Conservation (phyloP, 2,329 filamentous ascomycete genomes). For the Neurospora crassa region DNA sequence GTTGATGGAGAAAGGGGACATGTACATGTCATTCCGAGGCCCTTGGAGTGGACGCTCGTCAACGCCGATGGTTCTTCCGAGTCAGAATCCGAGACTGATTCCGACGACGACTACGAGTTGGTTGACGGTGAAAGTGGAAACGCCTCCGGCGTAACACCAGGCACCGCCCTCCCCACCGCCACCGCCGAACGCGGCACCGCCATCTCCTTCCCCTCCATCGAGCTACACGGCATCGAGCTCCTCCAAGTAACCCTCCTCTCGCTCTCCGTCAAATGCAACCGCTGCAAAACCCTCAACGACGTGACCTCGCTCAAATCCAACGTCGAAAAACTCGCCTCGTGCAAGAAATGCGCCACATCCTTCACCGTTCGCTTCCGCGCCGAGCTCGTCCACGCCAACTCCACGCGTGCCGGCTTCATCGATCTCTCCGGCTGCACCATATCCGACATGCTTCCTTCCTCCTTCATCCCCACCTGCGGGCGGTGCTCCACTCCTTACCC, state of each 20-base stretch:
- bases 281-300: slow-evolving; percentile 67
- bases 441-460: slow-evolving; percentile 62
- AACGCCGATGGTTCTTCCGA: slow-evolving; percentile 33
- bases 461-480: slow-evolving; percentile 69
- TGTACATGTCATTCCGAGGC: slow-evolving; percentile 62
- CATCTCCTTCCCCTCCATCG: slow-evolving; percentile 67
- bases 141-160: not conserved
- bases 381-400: slow-evolving; percentile 64
- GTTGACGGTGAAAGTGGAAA: slow-evolving; percentile 30
- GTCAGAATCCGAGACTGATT: slow-evolving; percentile 31
- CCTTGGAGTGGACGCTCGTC: slow-evolving; percentile 60
- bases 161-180: slow-evolving; percentile 24
- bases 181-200: slow-evolving; percentile 60
- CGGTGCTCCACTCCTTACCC: slow-evolving; percentile 62
- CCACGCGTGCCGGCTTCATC: slow-evolving; percentile 67
- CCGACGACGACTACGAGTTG: slow-evolving; percentile 38
- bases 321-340: slow-evolving; percentile 39
- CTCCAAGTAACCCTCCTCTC: slow-evolving; percentile 59
- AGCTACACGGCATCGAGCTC: slow-evolving; percentile 68
- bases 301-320: slow-evolving; percentile 51
- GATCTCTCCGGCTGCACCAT: slow-evolving; percentile 67
- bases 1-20: slow-evolving; percentile 47
- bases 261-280: slow-evolving; percentile 65
- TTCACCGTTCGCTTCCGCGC: slow-evolving; percentile 49
- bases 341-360: slow-evolving; percentile 48